A percentile compares a stretch with the other conserved stretches of the same genome.
Evolutionary conservation across 108 stramenopile species (phyloP).

Genomic region (Discostella stelligeroides): DNA sequence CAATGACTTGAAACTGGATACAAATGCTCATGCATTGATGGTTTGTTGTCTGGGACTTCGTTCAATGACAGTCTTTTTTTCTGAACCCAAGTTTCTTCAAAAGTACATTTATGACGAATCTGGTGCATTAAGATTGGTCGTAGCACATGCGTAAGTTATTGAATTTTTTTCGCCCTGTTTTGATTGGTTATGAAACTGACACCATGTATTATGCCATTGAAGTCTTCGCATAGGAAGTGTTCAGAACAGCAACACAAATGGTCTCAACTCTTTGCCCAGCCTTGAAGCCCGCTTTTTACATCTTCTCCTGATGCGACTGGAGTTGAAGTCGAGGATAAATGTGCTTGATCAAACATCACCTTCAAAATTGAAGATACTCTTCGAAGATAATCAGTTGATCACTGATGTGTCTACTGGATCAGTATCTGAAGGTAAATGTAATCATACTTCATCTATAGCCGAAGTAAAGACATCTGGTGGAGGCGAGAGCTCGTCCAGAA

Average conservation of each 20-base stretch:
- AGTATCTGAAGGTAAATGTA: constrained; percentile 2
- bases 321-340: constrained; percentile 13
- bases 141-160: constrained; percentile 18
- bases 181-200: neutral
- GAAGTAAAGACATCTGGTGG: constrained; percentile 27
- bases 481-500: constrained; percentile 9
- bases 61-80: constrained; percentile 32
- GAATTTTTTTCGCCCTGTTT: neutral
- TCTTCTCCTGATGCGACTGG: constrained; percentile 29
- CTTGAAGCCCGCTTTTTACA: constrained; percentile 42
- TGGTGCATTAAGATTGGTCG: constrained; percentile 17
- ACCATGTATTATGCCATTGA: neutral
- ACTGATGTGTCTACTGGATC: constrained; percentile 9
- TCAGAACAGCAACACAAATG: neutral
- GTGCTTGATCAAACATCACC: constrained; percentile 13
- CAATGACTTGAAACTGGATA: constrained; percentile 5
- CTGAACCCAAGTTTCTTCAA: constrained; percentile 19
- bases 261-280: constrained; percentile 29
- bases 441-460: constrained; percentile 26
- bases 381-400: constrained; percentile 13
- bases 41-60: constrained; percentile 39
- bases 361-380: constrained; percentile 13
- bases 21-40: constrained; percentile 13
- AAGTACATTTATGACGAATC: constrained; percentile 13
- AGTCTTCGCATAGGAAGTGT: constrained; percentile 11